Evolutionary conservation across 2,329 filamentous ascomycete species (phyloP), one percentile per base, ranked within the genome.

Genomic region (Cercospora berteroae): DNA sequence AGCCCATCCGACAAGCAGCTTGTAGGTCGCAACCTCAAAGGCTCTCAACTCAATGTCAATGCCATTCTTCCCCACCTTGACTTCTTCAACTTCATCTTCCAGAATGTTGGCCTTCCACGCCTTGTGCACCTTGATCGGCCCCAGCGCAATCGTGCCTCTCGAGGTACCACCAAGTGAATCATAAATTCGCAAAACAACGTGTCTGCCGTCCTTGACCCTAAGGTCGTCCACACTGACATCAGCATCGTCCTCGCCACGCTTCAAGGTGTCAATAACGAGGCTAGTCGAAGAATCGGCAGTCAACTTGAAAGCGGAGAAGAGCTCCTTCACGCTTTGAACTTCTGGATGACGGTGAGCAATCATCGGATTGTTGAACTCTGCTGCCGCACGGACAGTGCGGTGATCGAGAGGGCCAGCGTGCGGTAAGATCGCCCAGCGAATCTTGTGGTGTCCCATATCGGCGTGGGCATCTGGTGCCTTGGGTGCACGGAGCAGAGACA

Each of bases 401-500:
- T 89, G 82, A 56, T 90, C 88, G 4, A 98, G 84, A 1, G 84
- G 79, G 2, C 93, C 94, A 25, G 85, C 78, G 79, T 98, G 94
- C 2, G 94, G 94, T 72, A 97, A 84, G 72, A 98, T 93, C 23
- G 92, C 94, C 86, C 94, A 98, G 69, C 91, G 89, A 73, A 97
- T 96, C 70, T 85, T 85, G 79, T 98, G 94, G 60, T 72, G 71
- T 57, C 80, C 94, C 93, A 98, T 97, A 77, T 98, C 94, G 48
- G 94, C 94, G 75, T 97, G 90, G 5, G 88, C 93, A 78, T 98
- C 94, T 0, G 94, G 94, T 0, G 94, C 94, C 78, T 98, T 98
- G 23, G 94, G 91, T 5, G 93, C 89, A 48, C 94, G 89, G 18
- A 97, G 86, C 20, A 98, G 85, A 13, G 90, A 94, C 9, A 98